Evolutionary conservation across 805 yeast genomes (phyloP).

Genomic region (Cyberlindnera maritima): DNA sequence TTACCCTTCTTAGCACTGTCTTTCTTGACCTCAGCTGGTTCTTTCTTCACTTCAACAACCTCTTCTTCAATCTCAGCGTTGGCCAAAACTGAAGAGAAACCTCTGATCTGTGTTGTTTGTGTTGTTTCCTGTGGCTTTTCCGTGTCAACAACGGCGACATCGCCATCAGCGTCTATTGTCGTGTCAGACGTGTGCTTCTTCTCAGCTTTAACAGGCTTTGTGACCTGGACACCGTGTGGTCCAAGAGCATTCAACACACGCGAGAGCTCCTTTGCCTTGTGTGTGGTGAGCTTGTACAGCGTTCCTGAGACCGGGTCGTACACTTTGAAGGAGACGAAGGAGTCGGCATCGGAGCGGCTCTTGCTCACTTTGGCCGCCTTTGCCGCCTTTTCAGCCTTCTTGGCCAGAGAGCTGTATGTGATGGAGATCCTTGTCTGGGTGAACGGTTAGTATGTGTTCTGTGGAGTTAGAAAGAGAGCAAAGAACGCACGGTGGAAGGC

Average conservation of each 20-base stretch:
- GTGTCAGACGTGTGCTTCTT: not conserved
- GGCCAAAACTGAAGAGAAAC: conserved; percentile 24
- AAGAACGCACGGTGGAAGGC: conserved; percentile 23
- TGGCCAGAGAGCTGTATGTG: conserved; percentile 26
- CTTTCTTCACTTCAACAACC: conserved; percentile 5
- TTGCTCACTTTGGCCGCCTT: conserved; percentile 4
- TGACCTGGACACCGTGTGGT: conserved; percentile 48
- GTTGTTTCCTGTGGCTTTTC: not conserved
- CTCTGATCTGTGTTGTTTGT: conserved; percentile 15
- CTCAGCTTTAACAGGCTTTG: not conserved
- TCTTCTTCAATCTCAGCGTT: conserved; percentile 25
- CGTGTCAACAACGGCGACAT: no score
- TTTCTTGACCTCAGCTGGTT: conserved; percentile 4
- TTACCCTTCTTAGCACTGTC: conserved; percentile 20
- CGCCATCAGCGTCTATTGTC: not conserved
- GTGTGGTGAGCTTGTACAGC: conserved; percentile 54
- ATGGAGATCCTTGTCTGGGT: conserved; percentile 25
- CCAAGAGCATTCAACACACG: conserved; percentile 72
- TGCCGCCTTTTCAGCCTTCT: conserved; percentile 14
- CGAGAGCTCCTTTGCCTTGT: conserved; percentile 65
- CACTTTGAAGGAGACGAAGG: conserved; percentile 47
- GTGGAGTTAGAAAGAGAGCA: not conserved
- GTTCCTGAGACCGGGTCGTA: conserved; percentile 66
- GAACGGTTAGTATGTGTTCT: conserved; percentile 3
- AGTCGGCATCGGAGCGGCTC: conserved; percentile 12